Percentiles rank a stretch among this genome's conserved stretches.
phyloP scores from a whole-genome alignment of 306 rosid genomes.

The Cotoneaster glaucophyllus region DNA sequence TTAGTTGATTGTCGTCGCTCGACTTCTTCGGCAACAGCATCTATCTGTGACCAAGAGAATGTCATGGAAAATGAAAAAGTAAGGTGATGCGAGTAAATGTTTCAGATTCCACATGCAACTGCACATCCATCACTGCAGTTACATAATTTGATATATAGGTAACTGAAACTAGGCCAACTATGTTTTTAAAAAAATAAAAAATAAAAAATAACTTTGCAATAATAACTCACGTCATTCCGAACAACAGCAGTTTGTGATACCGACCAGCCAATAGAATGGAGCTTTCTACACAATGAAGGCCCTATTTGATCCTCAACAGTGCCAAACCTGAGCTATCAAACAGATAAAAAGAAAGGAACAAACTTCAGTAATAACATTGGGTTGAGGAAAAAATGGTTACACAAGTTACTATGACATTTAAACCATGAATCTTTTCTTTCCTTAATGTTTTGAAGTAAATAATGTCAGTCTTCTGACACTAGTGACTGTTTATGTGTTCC shows the following conservation, averaged over 20 bases:
- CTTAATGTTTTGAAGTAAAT: neutral
- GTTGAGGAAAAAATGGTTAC: neutral
- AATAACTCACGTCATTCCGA: constrained; percentile 70
- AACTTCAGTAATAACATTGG: constrained; percentile 42
- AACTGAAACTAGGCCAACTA: neutral
- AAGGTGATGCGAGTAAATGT: constrained; percentile 7
- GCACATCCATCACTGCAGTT: neutral
- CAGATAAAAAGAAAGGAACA: constrained; percentile 32
- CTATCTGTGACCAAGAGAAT: constrained; percentile 51
- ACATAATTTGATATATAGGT: neutral
- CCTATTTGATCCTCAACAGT: constrained; percentile 87
- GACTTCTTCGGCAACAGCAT: constrained; percentile 91
- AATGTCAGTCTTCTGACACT: neutral
- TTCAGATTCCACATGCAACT: neutral
- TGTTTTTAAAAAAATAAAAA: neutral
- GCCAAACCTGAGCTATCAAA: constrained; percentile 97
- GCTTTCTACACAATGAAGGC: constrained; percentile 63
- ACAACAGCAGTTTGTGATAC: constrained; percentile 58
- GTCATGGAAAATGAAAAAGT: constrained; percentile 13
- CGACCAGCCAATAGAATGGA: constrained; percentile 76
- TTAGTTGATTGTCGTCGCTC: constrained; percentile 52
- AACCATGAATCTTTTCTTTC: neutral
- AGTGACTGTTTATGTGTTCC: neutral
- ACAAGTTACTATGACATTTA: constrained; percentile 2
- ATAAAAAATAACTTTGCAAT: neutral